These are phyloP conservation scores for Angophora floribunda DNA, from an alignment of 345 rosid species.

Conservation along the genomic window DNA sequence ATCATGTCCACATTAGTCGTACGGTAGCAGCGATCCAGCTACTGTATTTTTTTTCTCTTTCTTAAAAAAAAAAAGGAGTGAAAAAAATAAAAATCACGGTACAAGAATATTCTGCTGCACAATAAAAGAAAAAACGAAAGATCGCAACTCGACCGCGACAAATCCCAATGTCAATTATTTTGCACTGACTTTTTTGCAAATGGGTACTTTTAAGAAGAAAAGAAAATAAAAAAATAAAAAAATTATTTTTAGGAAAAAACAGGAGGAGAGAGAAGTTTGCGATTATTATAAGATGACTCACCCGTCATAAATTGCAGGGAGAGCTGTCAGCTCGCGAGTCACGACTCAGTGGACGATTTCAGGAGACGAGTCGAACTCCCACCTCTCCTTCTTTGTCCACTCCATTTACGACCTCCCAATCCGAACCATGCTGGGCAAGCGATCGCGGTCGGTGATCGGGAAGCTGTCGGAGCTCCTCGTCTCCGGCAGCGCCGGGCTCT, in stretches of 20 bases:
- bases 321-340: not conserved
- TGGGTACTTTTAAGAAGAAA: not conserved
- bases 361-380: not conserved
- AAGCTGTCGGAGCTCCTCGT: constrained; percentile 57
- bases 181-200: not conserved
- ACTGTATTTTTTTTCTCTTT: no score
- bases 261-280: not conserved
- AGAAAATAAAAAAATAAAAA: accelerated
- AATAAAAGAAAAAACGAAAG: not conserved
- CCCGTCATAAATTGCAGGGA: not conserved
- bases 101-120: not conserved
- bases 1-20: accelerated
- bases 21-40: accelerated
- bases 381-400: not conserved
- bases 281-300: not conserved
- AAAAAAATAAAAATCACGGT: not conserved
- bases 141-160: not conserved
- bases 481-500: constrained; percentile 31
- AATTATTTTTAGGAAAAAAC: not conserved
- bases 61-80: no score
- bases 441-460: constrained; percentile 66
- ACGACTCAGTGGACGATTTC: not conserved
- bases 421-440: constrained; percentile 42
- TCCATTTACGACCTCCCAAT: not conserved
- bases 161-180: not conserved